A percentile compares a stretch with the other conserved stretches of the same genome.
These are phyloP conservation scores for Leishmania guyanensis DNA, from an alignment of 208 protist genomes.

Conservation along the genomic window DNA sequence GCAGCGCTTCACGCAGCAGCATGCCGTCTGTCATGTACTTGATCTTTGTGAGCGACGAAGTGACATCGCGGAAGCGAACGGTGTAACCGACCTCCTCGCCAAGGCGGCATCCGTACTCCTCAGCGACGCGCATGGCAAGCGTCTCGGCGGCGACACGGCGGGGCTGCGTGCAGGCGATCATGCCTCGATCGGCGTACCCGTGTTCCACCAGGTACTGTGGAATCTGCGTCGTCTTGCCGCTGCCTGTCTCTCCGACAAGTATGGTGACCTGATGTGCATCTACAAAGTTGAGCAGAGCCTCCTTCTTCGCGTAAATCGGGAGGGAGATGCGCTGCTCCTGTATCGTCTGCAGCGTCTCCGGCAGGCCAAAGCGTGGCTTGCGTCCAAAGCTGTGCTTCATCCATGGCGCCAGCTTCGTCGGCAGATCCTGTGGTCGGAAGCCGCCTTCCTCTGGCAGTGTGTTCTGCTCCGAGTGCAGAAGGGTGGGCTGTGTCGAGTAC, in stretches of 20 bases:
- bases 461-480: constrained; percentile 72
- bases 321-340: constrained; percentile 85
- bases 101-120: constrained; percentile 97
- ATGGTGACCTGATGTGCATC: constrained; percentile 87
- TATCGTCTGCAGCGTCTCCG: constrained; percentile 52
- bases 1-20: constrained; percentile 97
- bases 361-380: constrained; percentile 72
- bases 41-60: constrained; percentile 95
- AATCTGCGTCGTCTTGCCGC: constrained; percentile 98
- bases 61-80: constrained; percentile 99
- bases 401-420: constrained; percentile 77
- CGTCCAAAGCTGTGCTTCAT: constrained; percentile 76
- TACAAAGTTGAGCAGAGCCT: constrained; percentile 90
- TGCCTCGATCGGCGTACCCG: constrained; percentile 72
- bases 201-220: constrained; percentile 95
- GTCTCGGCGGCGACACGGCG: constrained; percentile 98
- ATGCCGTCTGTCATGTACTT: constrained; percentile 99
- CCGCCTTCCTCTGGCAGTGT: constrained; percentile 66
- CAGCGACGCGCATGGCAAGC: constrained; percentile 98
- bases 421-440: constrained; percentile 55
- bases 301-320: constrained; percentile 95
- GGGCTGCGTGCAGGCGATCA: constrained; percentile 98
- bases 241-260: constrained; percentile 95
- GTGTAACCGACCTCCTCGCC: constrained; percentile 99
- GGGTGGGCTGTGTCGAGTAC: constrained; percentile 26